Evolutionary conservation across 352 stramenopile genomes (phyloP).

Genomic region (Thraustochytrium striatum): DNA sequence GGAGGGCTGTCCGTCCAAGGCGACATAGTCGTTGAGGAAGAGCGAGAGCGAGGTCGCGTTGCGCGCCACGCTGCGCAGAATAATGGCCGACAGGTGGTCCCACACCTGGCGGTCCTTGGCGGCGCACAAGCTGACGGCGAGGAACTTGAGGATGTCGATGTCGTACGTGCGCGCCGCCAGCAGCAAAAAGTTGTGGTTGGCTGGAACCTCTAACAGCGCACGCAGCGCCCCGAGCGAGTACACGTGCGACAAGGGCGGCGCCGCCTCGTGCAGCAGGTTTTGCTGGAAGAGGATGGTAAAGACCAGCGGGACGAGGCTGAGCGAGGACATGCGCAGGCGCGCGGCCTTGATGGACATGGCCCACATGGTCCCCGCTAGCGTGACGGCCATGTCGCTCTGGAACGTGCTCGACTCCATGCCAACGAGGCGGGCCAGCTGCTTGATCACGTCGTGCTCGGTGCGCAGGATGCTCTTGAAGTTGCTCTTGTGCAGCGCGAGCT

Average conservation of each 20-base stretch:
- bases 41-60: slow-evolving; percentile 11
- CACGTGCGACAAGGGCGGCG: not conserved
- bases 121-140: not conserved
- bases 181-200: slow-evolving; percentile 17
- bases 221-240: slow-evolving; percentile 29
- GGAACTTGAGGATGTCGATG: slow-evolving; percentile 31
- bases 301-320: not conserved
- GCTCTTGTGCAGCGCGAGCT: slow-evolving; percentile 14
- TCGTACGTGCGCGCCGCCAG: not conserved
- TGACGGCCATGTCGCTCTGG: not conserved
- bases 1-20: not conserved
- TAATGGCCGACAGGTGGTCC: slow-evolving; percentile 8
- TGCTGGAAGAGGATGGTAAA: slow-evolving; percentile 18
- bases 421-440: not conserved
- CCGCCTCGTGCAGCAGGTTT: not conserved
- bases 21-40: slow-evolving; percentile 24
- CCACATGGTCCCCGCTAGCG: not conserved
- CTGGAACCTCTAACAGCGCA: slow-evolving; percentile 6
- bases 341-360: not conserved
- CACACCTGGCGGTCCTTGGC: slow-evolving; percentile 1
- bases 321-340: not conserved
- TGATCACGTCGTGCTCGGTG: not conserved
- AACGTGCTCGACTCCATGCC: not conserved
- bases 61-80: slow-evolving; percentile 15
- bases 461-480: slow-evolving; percentile 34